phyloP scores from a whole-genome alignment of 2,329 filamentous ascomycete species.

The Pseudogymnoascus sp. region DNA sequence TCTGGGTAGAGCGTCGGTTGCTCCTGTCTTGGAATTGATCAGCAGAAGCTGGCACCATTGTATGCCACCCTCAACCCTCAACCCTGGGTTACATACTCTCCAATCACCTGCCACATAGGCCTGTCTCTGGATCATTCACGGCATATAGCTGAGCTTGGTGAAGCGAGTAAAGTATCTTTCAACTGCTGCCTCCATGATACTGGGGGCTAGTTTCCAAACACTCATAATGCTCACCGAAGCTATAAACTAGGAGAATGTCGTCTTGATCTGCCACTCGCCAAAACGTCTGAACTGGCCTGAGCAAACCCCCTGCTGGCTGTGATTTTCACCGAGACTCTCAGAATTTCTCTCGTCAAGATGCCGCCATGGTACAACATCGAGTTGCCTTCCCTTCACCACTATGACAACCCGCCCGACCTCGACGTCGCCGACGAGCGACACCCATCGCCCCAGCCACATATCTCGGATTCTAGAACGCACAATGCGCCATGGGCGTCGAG shows the following conservation, averaged over 20 bases:
- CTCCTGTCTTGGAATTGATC: neutral
- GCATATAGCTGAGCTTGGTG: neutral
- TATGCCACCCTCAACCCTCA: neutral
- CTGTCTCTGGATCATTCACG: neutral
- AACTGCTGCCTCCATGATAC: neutral
- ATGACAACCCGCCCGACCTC: conserved; percentile 8
- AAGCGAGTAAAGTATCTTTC: neutral
- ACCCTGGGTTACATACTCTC: neutral
- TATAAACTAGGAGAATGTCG: neutral
- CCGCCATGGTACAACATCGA: conserved; percentile 3
- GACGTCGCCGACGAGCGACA: conserved; percentile 4
- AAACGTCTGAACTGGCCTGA: neutral
- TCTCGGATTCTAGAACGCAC: neutral
- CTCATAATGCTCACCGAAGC: neutral
- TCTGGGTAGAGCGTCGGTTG: neutral
- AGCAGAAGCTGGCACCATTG: neutral
- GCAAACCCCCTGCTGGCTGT: neutral
- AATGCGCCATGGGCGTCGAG: neutral
- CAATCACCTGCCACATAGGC: neutral
- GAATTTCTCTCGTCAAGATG: neutral
- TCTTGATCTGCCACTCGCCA: neutral
- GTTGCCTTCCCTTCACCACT: neutral
- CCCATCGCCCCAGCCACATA: neutral
- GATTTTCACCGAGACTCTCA: neutral
- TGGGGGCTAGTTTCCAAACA: neutral